A percentile compares a stretch with the other conserved stretches of the same genome.
Evolutionary conservation across 495 filamentous ascomycete species (phyloP).

Genomic region (Hypoxylon fuscum): DNA sequence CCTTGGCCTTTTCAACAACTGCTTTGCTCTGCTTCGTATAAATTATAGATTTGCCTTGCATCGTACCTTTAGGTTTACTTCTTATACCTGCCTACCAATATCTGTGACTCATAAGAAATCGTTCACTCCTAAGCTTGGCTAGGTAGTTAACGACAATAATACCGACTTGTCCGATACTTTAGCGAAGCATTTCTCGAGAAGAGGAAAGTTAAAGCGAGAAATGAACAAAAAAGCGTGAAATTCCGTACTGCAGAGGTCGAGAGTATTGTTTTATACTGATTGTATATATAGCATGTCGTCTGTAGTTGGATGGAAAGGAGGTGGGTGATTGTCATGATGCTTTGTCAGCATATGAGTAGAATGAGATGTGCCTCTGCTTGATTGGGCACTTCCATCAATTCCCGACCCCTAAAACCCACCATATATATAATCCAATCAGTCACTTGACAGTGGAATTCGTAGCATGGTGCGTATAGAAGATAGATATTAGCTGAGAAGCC

Average conservation of each 20-base stretch:
- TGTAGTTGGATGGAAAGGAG: slow-evolving; percentile 1
- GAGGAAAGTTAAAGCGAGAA: too few relatives aligned
- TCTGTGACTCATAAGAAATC: too few relatives aligned
- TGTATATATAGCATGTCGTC: not conserved
- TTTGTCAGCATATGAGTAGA: slow-evolving; percentile 28
- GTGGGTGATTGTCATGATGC: slow-evolving; percentile 4
- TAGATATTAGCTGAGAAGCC: slow-evolving; percentile 19
- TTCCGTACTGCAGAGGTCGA: not conserved
- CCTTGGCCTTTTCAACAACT: slow-evolving; percentile 16
- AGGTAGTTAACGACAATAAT: too few relatives aligned
- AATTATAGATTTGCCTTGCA: too few relatives aligned
- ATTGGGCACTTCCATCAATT: not conserved
- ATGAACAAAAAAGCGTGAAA: too few relatives aligned
- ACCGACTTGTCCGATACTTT: too few relatives aligned
- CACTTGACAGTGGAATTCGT: slow-evolving; percentile 27
- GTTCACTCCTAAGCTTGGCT: too few relatives aligned
- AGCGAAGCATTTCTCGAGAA: too few relatives aligned
- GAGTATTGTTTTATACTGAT: too few relatives aligned
- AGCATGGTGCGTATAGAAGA: slow-evolving; percentile 6
- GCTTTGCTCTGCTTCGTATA: not conserved
- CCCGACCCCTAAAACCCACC: not conserved
- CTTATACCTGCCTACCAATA: too few relatives aligned
- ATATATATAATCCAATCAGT: slow-evolving; percentile 1
- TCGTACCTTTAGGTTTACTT: too few relatives aligned
- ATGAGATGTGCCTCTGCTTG: not conserved